Evolutionary conservation across 179 eudicot genomes (phyloP), one percentile per base, ranked within the genome.

Genomic region (Sideroxylon spinosum): DNA sequence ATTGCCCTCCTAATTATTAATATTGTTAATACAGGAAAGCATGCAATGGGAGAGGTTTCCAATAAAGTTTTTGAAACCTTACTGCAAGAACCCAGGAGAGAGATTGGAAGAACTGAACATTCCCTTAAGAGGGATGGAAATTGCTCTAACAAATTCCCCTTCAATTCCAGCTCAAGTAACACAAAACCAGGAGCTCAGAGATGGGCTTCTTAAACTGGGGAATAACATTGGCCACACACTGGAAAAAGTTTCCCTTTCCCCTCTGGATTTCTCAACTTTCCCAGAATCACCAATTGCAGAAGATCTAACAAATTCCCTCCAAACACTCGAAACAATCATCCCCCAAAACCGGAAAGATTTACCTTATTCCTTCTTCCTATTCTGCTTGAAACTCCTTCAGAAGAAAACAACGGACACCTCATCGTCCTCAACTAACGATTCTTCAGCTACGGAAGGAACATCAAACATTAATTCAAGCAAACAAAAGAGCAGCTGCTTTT

Each of bases 21-120:
- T 20, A 9, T 4, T 75, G 25, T 16, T 46, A 66, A 64, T 37
- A 37, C 87, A 92, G 93, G 93, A 91, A 85, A 89, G 89, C 85
- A 88, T 91, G 92, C 81, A 80, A 6, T 93, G 94, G 93, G 98
- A 93, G 84, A 88, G 84, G 77, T 72, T 86, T 76, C 86, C 84
- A 3, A 8, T 87, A 68, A 87, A 82, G 71, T 81, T 84, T 75
- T 65, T 88, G 17, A 82, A 79, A 72, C 85, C 90, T 1, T 81
- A 84, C 50, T 86, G 83, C 71, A 73, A 32, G 77, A 86, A 87
- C 62, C 90, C 94, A 80, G 91, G 85, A 56, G 90, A 90, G 50
- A 75, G 75, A 59, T 79, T 89, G 64, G 89, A 90, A 80, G 86
- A 72, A 19, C 68, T 89, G 9, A 91, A 93, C 50, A 89, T 82